These are phyloP conservation scores for Scutellaria baicalensis DNA, from an alignment of 257 asterid species.

Conservation along the genomic window DNA sequence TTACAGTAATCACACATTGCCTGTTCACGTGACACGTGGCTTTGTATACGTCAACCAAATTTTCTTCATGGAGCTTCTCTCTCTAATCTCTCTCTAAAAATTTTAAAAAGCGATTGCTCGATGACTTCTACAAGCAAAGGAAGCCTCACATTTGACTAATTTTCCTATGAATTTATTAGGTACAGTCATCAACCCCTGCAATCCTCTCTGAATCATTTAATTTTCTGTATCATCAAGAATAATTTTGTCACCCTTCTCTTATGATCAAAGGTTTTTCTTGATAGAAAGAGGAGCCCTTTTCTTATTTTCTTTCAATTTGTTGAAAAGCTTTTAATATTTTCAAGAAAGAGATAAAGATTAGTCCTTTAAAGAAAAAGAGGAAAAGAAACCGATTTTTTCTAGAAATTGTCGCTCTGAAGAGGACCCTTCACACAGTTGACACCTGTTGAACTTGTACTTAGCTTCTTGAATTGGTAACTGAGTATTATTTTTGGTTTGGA, in stretches of 20 bases:
- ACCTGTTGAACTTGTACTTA: slow-evolving; percentile 19
- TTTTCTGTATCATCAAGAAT: background rate
- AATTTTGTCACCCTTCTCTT: background rate
- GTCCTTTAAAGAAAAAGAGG: no score
- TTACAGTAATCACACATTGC: no score
- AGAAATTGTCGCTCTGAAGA: slow-evolving; percentile 13
- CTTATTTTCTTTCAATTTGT: background rate
- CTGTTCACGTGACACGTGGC: slow-evolving; percentile 27
- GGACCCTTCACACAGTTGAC: slow-evolving; percentile 5
- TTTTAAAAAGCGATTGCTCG: background rate
- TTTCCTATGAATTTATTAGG: slow-evolving; percentile 7
- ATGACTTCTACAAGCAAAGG: background rate
- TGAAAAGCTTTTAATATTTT: background rate
- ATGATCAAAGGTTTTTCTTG: slow-evolving; percentile 3
- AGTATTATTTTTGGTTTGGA: background rate
- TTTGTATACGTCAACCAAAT: slow-evolving; percentile 1
- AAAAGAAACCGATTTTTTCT: background rate
- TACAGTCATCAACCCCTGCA: slow-evolving; percentile 4
- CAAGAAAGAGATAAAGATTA: background rate
- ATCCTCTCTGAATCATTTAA: background rate
- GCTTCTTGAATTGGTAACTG: slow-evolving; percentile 15
- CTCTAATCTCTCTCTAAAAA: background rate
- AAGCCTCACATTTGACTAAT: background rate
- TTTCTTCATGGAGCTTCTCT: background rate
- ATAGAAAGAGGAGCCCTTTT: background rate